phyloP scores from a whole-genome alignment of 2,329 filamentous ascomycete genomes.

The Neonectria hederae region DNA sequence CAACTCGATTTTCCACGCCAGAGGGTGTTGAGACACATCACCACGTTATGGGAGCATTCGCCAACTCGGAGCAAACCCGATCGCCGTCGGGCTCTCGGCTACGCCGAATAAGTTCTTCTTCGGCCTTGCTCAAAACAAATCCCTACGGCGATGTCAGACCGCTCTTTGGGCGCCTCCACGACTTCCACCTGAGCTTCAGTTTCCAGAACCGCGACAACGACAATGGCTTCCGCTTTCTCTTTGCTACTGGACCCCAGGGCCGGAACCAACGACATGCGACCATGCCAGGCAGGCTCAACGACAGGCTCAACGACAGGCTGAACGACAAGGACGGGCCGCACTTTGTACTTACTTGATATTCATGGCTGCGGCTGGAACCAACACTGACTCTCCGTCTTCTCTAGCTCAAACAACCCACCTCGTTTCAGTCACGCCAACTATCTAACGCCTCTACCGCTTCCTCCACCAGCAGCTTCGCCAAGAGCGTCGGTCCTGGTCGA shows the following conservation, averaged over 20 bases:
- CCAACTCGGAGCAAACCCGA: conserved; percentile 10
- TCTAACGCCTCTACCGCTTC: conserved; percentile 41
- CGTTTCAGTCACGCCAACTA: conserved; percentile 49
- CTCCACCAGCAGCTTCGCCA: conserved; percentile 60
- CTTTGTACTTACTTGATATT: conserved; percentile 16
- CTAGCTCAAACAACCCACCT: conserved; percentile 49
- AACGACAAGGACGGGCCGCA: conserved; percentile 21
- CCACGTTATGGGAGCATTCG: conserved; percentile 17
- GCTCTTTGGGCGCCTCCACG: conserved; percentile 17
- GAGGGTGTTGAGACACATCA: conserved; percentile 14
- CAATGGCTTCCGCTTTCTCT: conserved; percentile 14
- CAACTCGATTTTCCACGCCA: conserved; percentile 8
- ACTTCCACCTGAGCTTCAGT: conserved; percentile 18
- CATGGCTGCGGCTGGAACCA: conserved; percentile 23
- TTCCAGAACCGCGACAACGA: conserved; percentile 21
- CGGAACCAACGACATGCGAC: conserved; percentile 7
- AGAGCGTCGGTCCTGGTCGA: conserved; percentile 66
- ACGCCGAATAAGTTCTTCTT: conserved; percentile 13
- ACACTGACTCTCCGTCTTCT: conserved; percentile 6
- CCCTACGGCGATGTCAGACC: conserved; percentile 16
- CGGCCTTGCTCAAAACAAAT: conserved; percentile 11
- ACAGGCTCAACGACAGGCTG: background rate
- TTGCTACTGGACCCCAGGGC: background rate
- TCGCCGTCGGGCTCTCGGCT: conserved; percentile 9
- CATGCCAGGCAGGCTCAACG: conserved; percentile 7